These are phyloP conservation scores for Lactarius psammicola DNA, from an alignment of 768 basidiomycete genomes.

Conservation along the genomic window DNA sequence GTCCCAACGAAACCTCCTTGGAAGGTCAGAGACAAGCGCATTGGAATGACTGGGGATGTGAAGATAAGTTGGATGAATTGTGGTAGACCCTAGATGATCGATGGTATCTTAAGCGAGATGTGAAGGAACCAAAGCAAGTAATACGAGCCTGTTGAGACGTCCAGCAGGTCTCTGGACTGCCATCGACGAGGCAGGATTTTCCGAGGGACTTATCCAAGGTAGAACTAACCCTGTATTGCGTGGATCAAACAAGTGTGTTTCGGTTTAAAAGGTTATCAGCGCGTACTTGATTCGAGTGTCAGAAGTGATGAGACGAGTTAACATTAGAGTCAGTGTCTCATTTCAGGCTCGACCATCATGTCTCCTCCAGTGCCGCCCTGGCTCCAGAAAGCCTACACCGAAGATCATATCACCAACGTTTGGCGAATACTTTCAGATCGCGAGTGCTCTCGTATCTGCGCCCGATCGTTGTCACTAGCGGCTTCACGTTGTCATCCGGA, in stretches of 20 bases:
- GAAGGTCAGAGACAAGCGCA: conserved; percentile 61
- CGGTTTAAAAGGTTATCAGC: background rate
- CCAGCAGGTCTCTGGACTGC: conserved; percentile 32
- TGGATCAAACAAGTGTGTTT: background rate
- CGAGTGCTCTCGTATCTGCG: conserved; percentile 38
- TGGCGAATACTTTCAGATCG: conserved; percentile 41
- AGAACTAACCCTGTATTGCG: conserved; percentile 34
- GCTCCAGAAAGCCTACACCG: conserved; percentile 32
- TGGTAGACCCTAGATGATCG: conserved; percentile 59
- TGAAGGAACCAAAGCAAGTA: background rate
- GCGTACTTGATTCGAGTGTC: conserved; percentile 28
- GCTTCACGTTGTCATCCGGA: conserved; percentile 28
- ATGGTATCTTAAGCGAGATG: no score
- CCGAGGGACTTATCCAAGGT: conserved; percentile 34
- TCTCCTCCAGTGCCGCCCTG: conserved; percentile 29
- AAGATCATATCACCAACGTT: conserved; percentile 35
- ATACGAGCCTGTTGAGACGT: conserved; percentile 27
- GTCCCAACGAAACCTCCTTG: conserved; percentile 86
- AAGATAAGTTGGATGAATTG: conserved; percentile 74
- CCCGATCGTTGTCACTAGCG: conserved; percentile 36
- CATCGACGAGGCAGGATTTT: conserved; percentile 34
- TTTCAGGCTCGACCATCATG: conserved; percentile 12
- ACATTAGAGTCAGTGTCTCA: conserved; percentile 9
- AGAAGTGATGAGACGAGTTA: conserved; percentile 24
- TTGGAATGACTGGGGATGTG: conserved; percentile 51